Evolutionary conservation across 2,329 filamentous ascomycete species (phyloP).

Genomic region (Verticillium klebahnii): DNA sequence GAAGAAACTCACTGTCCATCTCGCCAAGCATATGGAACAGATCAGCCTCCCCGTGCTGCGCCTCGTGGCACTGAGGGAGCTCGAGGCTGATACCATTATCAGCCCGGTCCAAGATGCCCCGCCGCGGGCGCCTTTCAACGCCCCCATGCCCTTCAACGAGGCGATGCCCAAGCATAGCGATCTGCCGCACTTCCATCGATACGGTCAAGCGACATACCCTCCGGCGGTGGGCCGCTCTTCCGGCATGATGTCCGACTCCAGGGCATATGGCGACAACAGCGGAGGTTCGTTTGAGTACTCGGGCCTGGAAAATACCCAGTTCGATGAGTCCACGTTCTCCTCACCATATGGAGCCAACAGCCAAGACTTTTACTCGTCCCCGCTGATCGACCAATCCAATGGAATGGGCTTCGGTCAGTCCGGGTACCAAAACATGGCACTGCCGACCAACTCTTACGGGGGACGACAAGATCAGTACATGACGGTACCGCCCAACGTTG

Average conservation of each 20-base stretch:
- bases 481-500: constrained; percentile 23
- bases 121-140: constrained; percentile 26
- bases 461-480: constrained; percentile 23
- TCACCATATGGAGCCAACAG: constrained; percentile 3
- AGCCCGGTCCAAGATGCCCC: constrained; percentile 60
- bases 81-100: constrained; percentile 60
- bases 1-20: constrained; percentile 92
- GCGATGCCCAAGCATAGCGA: constrained; percentile 26
- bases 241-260: background rate
- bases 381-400: constrained; percentile 6
- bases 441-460: constrained; percentile 21
- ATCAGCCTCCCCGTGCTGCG: constrained; percentile 77
- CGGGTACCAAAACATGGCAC: constrained; percentile 24
- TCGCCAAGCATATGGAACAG: constrained; percentile 92
- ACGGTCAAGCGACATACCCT: constrained; percentile 3
- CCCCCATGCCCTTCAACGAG: constrained; percentile 19
- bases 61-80: constrained; percentile 46
- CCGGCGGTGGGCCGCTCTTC: background rate
- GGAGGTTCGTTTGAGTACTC: constrained; percentile 1
- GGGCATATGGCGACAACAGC: background rate
- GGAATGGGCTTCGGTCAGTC: constrained; percentile 14
- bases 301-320: background rate
- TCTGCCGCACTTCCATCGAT: constrained; percentile 6
- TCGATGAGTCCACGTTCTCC: constrained; percentile 6
- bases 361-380: constrained; percentile 3